These are phyloP conservation scores for Entamoeba invadens DNA, from an alignment of 208 protist genomes.

Conservation along the genomic window DNA sequence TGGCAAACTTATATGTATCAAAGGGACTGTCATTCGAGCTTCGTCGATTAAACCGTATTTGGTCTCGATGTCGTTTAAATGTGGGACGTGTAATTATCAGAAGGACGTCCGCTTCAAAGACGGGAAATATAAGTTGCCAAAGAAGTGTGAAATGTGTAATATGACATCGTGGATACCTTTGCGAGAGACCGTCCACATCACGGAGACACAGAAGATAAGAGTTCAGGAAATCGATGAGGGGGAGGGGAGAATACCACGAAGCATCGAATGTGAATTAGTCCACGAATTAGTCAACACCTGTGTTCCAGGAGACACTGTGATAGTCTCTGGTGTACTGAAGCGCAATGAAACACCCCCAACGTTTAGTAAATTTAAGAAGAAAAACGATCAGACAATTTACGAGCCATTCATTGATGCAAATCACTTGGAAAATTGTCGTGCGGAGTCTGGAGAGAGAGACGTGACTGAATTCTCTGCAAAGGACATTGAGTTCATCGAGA, in stretches of 20 bases:
- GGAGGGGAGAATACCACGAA: background rate
- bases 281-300: background rate
- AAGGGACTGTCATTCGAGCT: background rate
- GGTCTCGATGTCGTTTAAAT: background rate
- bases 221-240: background rate
- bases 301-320: background rate
- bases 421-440: background rate
- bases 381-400: background rate
- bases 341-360: background rate
- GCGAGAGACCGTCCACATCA: background rate
- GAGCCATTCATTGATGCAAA: background rate
- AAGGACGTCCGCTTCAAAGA: background rate
- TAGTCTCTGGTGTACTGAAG: background rate
- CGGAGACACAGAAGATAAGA: background rate
- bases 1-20: background rate
- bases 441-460: background rate
- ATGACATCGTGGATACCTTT: background rate
- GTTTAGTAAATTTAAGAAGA: background rate
- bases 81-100: background rate
- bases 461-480: background rate
- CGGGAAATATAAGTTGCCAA: background rate
- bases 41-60: background rate
- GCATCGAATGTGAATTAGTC: background rate
- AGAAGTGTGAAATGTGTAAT: background rate
- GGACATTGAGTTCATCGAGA: background rate